These are phyloP conservation scores for Eutrema japonicum DNA, from an alignment of 345 rosid species.

Conservation along the genomic window DNA sequence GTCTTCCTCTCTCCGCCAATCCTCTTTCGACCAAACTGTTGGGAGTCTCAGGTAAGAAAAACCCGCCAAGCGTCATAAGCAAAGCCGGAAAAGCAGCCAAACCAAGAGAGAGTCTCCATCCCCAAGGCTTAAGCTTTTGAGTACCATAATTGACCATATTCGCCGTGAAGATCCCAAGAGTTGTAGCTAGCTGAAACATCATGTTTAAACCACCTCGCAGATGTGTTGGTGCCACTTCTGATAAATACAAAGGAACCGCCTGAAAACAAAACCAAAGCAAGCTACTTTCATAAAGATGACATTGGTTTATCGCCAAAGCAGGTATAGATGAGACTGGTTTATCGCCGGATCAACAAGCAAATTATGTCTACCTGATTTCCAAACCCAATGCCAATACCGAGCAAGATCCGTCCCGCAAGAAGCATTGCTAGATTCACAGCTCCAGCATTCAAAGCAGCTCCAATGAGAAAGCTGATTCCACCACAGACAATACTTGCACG, in stretches of 20 bases:
- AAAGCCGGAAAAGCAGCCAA: conserved; percentile 81
- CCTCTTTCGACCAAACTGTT: conserved; percentile 87
- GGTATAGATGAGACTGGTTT: conserved; percentile 8
- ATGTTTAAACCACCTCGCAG: conserved; percentile 90
- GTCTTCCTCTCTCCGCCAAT: conserved; percentile 57
- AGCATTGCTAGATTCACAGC: conserved; percentile 80
- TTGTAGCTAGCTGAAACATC: conserved; percentile 96
- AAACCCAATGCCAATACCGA: conserved; percentile 94
- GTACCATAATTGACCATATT: conserved; percentile 94
- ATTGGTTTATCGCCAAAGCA: not conserved
- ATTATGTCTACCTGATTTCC: conserved; percentile 73
- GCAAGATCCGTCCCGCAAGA: conserved; percentile 79
- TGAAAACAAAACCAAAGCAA: conserved; percentile 33
- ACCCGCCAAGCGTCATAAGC: conserved; percentile 84
- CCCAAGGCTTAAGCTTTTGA: conserved; percentile 78
- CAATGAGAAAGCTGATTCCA: conserved; percentile 75
- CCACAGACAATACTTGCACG: conserved; percentile 83
- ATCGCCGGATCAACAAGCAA: not conserved
- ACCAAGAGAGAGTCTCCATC: conserved; percentile 97
- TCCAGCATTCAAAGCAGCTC: conserved; percentile 72
- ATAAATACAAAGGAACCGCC: conserved; percentile 88
- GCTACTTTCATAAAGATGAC: conserved; percentile 7
- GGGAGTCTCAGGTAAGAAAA: conserved; percentile 80
- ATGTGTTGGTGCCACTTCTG: conserved; percentile 96
- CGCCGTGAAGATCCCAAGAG: conserved; percentile 81